Base-by-base conservation (phyloP, 345 rosid species). In the Isatis tinctoria region DNA sequence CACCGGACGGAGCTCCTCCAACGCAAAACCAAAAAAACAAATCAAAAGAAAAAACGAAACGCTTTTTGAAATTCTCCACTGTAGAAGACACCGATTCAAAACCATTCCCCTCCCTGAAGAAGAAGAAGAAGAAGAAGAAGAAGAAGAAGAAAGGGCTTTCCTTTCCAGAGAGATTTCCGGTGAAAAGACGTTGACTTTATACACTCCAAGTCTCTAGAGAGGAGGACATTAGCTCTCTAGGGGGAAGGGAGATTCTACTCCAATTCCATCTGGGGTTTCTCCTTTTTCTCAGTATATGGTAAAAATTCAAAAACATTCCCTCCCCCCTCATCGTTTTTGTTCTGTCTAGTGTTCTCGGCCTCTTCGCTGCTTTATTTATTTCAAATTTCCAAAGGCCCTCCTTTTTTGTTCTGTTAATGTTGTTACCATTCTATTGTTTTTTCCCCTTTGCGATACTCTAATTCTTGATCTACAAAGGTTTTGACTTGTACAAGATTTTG, bases 21-120 rank as follows among this genome's bases (percentile, higher is more conserved):
- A 51, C 47, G 14, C 30, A 48, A 22, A 12, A 33, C 6, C 2
- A 6, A 33, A 33, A 6, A 33, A 33, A 32, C n/a, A n/a, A n/a
- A n/a, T n/a, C n/a, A 32, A 32, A 5, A 32, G 7, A 69, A 41
- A 40, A 57, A 69, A 70, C 60, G 52, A 72, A 72, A 73, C 77
- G 77, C 70, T 40, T 63, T 60, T 63, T 63, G 30, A 48, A 71
- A 47, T 28, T 71, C 67, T 60, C 59, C 59, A 35, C 67, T 63
- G 60, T 40, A 12, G 18, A 18, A 5, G 28, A 52, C 27, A 43
- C 75, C 76, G 61, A 67, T 52, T 68, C 72, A 11, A 32, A 64
- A 44, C 12, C 37, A 5, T 22, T 56, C 60, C 17, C 39, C 11
- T 13, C 22, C 52, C 41, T 24, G 51, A 26, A 49, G 70, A 60